Base-by-base conservation (phyloP, 768 basidiomycete species). In the Phylloporus scabripes region DNA sequence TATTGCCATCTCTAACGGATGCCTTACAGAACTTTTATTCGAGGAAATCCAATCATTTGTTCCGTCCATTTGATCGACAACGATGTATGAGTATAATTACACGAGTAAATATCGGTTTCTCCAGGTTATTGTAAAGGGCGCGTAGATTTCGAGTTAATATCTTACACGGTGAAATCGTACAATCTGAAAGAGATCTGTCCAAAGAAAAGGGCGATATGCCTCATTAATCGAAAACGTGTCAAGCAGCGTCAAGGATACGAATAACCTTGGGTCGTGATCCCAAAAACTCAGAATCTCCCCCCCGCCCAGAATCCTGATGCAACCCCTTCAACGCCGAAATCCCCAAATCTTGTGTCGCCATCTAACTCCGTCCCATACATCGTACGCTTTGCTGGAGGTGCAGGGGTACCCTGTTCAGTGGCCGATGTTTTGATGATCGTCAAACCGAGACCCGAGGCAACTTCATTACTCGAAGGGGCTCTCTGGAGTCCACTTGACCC, bases 281-380 rank as follows among this genome's bases (percentile, higher is more conserved):
- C 31, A 29, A 29, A 36, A 20, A 26, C 48, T 64, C 47, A 78
- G 56, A 73, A 76, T 45, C 71, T 69, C 43, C 74, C 74, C 38
- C 74, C 72, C 1, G 77, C 65, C 85, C 87, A 88, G 60, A 83
- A 87, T 6, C 78, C 78, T 42, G 76, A 77, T n/a, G 83, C 83
- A 49, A 88, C 80, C 11, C 87, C 83, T 60, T 87, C 83, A 21
- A 87, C 73, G 33, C 87, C 87, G 61, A 89, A 90, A 67, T 90
- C 87, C 5, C 87, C 87, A 61, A 91, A 91, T 44, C 87, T 79
- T n/a, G 83, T 83, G 60, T 90, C 87, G 28, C 72, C 72, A n/a
- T 87, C 87, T 37, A 88, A 68, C 66, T 90, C 87, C 0, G 87
- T 90, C 7, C 87, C 87, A 63, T 88, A 90, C 82, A 90, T 86